Percentiles rank a stretch among this genome's conserved stretches.
Conservation (phyloP, 2,329 filamentous ascomycete species). For the Trichoderma cornu-damae region DNA sequence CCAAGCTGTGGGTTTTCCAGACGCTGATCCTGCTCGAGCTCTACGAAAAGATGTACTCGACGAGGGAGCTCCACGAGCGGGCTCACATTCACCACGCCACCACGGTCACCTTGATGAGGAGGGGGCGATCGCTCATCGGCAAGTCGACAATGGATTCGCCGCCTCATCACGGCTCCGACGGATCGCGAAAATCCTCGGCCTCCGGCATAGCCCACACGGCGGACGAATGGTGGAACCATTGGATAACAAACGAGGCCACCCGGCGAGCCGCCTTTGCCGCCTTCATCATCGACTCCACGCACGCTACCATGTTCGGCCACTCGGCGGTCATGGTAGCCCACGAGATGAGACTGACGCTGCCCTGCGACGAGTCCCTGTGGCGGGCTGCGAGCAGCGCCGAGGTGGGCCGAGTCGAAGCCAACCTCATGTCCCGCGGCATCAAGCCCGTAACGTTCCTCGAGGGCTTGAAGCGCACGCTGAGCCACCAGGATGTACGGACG, state of each 20-base stretch:
- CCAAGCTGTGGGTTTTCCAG: conserved; percentile 95
- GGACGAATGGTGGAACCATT: conserved; percentile 91
- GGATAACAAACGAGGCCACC: conserved; percentile 92
- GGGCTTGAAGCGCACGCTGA: conserved; percentile 82
- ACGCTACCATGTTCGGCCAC: conserved; percentile 97
- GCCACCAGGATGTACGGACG: conserved; percentile 77
- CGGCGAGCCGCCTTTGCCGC: conserved; percentile 86
- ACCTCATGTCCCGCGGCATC: conserved; percentile 72
- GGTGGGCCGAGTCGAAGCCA: conserved; percentile 76
- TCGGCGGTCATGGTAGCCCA: conserved; percentile 96
- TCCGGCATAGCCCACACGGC: conserved; percentile 61
- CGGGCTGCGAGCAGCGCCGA: conserved; percentile 82
- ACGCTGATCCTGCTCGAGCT: conserved; percentile 81
- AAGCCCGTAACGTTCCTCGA: conserved; percentile 86
- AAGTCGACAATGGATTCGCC: conserved; percentile 80
- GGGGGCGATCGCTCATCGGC: conserved; percentile 85
- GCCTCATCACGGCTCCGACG: conserved; percentile 56
- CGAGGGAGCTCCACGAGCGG: conserved; percentile 82
- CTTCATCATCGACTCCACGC: conserved; percentile 91
- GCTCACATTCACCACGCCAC: conserved; percentile 97
- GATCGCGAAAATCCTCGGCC: conserved; percentile 56
- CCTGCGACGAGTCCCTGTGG: conserved; percentile 91
- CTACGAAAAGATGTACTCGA: conserved; percentile 98
- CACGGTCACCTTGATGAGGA: conserved; percentile 89
- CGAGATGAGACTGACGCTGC: conserved; percentile 84